Base-by-base conservation (phyloP, 2,329 filamentous ascomycete species). In the Lachnellula arida region DNA sequence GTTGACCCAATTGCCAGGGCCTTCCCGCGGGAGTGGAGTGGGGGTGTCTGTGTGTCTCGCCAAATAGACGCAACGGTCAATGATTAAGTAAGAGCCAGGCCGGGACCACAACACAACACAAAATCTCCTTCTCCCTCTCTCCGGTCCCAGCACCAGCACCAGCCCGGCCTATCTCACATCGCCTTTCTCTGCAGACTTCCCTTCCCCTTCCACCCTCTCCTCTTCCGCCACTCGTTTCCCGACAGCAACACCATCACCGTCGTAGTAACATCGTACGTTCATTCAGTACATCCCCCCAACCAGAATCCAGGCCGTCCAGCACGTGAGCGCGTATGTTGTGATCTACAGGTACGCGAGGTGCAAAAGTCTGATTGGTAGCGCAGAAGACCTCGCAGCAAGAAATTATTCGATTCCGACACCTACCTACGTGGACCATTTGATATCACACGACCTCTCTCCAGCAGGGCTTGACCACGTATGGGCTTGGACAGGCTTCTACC, bases 241-340 rank as follows among this genome's bases (percentile, higher is more conserved):
- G 44, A 28, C 44, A 47, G 22, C 44, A 47, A 14, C 23, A 47
- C 44, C n/a, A 23, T 47, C 25, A 47, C 44, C n/a, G 44, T 47
- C 44, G 23, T 14, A 25, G 44, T 47, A 22, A 23, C 44, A 42
- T 48, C 54, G 49, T 40, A 19, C 49, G 40, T 51, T 60, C 48
- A 49, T 49, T 46, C 46, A 39, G 52, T 53, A 51, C 43, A 53
- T 12, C n/a, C 46, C 50, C 53, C 54, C 56, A 17, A 34, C 56
- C 44, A 60, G 42, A 56, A 51, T 53, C 56, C 48, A 39, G 42
- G 28, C 9, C 4, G 7, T 58, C 22, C 54, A 48, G 51, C 54
- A 55, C 53, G 53, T 55, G 55, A 54, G 25, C 6, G 44, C 47
- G 67, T 79, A 79, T 77, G 74, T 77, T 48, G 51, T 47, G 44